These are phyloP conservation scores for Penicillium arizonense DNA, from an alignment of 495 filamentous ascomycete genomes.

Conservation along the genomic window DNA sequence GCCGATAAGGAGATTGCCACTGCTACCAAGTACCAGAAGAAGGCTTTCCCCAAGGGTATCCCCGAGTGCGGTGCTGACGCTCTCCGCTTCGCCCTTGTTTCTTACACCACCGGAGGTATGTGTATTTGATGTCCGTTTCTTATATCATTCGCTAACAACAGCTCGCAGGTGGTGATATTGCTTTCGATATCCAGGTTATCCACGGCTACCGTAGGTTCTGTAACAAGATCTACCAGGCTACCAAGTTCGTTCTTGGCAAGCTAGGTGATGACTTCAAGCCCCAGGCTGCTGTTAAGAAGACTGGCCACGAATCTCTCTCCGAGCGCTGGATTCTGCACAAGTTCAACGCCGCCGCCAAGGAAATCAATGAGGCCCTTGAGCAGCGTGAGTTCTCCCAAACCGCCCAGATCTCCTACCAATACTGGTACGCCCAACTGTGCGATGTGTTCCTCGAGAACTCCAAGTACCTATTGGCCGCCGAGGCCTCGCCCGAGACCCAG, in stretches of 20 bases:
- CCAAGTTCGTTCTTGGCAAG: conserved; percentile 80
- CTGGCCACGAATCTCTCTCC: conserved; percentile 66
- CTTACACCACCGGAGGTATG: conserved; percentile 80
- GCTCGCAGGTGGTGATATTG: conserved; percentile 64
- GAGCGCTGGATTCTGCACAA: conserved; percentile 88
- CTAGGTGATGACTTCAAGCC: conserved; percentile 71
- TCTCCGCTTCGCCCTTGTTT: conserved; percentile 75
- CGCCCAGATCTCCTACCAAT: conserved; percentile 64
- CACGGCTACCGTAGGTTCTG: conserved; percentile 81
- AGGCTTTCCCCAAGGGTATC: conserved; percentile 75
- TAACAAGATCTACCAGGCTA: conserved; percentile 92
- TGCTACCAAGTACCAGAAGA: conserved; percentile 76
- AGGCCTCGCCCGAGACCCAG: conserved; percentile 53
- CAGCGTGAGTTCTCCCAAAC: conserved; percentile 68
- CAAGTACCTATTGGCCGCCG: conserved; percentile 67
- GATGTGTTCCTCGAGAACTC: conserved; percentile 77
- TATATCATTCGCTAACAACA: conserved; percentile 17
- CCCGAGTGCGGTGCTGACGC: conserved; percentile 87
- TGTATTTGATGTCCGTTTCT: conserved; percentile 15
- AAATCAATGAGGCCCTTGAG: conserved; percentile 67
- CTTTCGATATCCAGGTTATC: conserved; percentile 82
- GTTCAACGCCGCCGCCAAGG: conserved; percentile 69
- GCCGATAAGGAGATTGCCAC: conserved; percentile 69
- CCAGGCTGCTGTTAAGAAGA: conserved; percentile 49
- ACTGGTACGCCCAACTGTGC: conserved; percentile 66